Conservation (phyloP, 1,284 basidiomycete species). For the Sanghuangporus baumii region DNA sequence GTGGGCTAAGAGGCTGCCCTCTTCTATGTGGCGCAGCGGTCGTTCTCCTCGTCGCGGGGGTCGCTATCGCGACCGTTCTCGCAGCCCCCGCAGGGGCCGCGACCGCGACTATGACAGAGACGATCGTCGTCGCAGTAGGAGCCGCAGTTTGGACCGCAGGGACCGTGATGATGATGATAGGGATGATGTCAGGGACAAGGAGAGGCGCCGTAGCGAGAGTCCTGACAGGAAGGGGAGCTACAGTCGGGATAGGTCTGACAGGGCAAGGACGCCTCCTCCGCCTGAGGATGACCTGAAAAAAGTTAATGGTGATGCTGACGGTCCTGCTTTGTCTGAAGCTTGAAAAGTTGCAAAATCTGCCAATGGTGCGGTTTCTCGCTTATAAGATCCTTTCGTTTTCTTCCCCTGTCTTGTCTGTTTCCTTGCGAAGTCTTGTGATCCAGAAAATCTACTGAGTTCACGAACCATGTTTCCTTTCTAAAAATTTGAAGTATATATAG, state of each 20-base stretch:
- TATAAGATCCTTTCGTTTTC: neutral
- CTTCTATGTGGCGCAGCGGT: conserved; percentile 78
- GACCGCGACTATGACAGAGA: conserved; percentile 28
- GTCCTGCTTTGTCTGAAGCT: conserved; percentile 32
- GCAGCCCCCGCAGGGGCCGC: conserved; percentile 33
- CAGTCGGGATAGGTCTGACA: conserved; percentile 32
- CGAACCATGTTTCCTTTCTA: neutral
- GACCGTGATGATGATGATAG: conserved; percentile 29
- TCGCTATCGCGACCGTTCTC: conserved; percentile 39
- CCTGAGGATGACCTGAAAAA: conserved; percentile 26
- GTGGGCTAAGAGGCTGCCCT: conserved; percentile 91
- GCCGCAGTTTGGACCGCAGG: conserved; percentile 24
- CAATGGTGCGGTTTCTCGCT: neutral
- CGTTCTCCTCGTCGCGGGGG: conserved; percentile 48
- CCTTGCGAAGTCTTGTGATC: neutral
- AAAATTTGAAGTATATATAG: neutral
- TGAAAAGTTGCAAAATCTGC: neutral
- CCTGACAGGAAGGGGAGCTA: conserved; percentile 38
- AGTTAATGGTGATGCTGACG: conserved; percentile 47
- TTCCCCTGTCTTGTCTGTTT: neutral
- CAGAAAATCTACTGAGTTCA: neutral
- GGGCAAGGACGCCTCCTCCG: conserved; percentile 39
- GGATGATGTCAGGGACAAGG: conserved; percentile 35
- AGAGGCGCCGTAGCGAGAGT: conserved; percentile 38
- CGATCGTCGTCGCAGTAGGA: conserved; percentile 15